Evolutionary conservation across 2,329 filamentous ascomycete species (phyloP), one percentile per base, ranked within the genome.

Genomic region (Fusarium mundagurra): DNA sequence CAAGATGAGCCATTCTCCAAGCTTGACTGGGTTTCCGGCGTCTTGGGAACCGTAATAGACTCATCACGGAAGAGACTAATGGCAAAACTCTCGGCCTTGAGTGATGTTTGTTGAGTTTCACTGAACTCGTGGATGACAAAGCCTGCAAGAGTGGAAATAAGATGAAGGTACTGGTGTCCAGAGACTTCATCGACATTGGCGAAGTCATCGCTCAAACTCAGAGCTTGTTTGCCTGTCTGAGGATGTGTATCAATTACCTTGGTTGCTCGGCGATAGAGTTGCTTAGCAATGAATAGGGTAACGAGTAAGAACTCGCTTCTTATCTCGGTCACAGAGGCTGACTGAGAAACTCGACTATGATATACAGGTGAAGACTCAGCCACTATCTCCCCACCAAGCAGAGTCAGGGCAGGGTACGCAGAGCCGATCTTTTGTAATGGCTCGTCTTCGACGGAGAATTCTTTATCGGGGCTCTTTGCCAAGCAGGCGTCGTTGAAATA

Each of bases 401-500:
- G 51, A 10, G 57, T 66, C 13, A 85, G 70, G 17, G 68, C 63
- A 8, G 81, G 78, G 65, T 83, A 83, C 31, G 72, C 75, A n/a
- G 68, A 68, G 4, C 61, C 61, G 3, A 82, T 77, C 18, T 71
- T 69, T 44, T 77, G 47, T 3, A 78, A 82, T 17, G 72, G 65
- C 11, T 68, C 72, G 5, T 61, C 74, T 29, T 72, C 74, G 12
- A 75, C 64, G 11, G 58, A 11, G 20, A 71, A 64, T 13, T 76
- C 66, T 36, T 77, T 72, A 20, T 78, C 74, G 0, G 78, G 62
- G 4, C 76, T 74, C 34, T 67, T 50, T 22, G 71, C 75, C 29
- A 80, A 61, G 61, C 83, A 87, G 13, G 86, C 85, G 53, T 87
- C 85, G 20, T 81, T 81, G 61, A 84, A 84, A 64, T 83, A 82